Evolutionary conservation across 2,329 filamentous ascomycete genomes (phyloP).

Genomic region (Penicillium verrucosum): DNA sequence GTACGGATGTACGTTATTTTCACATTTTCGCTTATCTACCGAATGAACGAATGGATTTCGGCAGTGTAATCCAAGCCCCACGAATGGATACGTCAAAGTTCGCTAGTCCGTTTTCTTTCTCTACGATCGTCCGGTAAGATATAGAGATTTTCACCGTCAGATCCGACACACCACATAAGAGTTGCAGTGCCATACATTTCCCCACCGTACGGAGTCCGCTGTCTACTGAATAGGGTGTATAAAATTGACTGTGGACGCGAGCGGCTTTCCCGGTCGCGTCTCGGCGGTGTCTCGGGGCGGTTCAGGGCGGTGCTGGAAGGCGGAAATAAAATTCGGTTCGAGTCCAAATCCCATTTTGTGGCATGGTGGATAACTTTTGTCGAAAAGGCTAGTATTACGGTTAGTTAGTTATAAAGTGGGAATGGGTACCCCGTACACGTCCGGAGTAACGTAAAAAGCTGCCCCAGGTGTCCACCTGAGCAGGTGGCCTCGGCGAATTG

Average conservation of each 20-base stretch:
- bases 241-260: background rate
- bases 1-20: background rate
- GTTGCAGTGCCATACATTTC: background rate
- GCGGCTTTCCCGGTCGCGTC: background rate
- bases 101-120: background rate
- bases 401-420: no score
- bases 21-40: background rate
- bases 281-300: background rate
- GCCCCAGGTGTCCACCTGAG: no score
- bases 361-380: no score
- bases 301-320: background rate
- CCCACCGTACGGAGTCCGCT: background rate
- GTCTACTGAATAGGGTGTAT: no score
- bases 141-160: background rate
- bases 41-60: background rate
- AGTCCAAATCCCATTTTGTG: background rate
- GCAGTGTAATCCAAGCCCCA: background rate
- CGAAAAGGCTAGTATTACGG: no score
- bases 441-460: no score
- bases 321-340: background rate
- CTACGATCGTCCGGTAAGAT: background rate
- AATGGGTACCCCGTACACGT: no score
- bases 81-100: background rate
- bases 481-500: background rate
- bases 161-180: background rate